Conservation (phyloP, 768 basidiomycete species). For the Dioszegia crocea region DNA sequence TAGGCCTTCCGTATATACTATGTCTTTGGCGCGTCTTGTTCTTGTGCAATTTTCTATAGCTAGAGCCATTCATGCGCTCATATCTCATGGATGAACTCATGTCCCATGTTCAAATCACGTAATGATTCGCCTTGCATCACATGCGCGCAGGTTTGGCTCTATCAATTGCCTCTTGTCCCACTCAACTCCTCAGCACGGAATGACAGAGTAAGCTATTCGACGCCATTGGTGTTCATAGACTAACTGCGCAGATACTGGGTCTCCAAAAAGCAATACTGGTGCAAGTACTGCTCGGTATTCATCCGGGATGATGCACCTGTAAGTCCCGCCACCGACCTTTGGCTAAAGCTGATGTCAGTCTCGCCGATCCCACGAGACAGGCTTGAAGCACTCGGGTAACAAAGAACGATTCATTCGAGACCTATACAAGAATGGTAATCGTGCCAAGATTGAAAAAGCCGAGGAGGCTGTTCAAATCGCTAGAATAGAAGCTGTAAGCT, state of each 20-base stretch:
- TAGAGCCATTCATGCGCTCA: no score
- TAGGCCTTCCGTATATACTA: no score
- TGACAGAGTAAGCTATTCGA: constrained; percentile 32
- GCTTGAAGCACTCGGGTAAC: constrained; percentile 89
- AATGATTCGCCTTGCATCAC: no score
- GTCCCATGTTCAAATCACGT: no score
- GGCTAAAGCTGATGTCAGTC: constrained; percentile 57
- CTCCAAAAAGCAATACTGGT: constrained; percentile 62
- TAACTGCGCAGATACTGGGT: constrained; percentile 44
- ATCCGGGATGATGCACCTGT: constrained; percentile 85
- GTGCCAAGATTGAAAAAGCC: constrained; percentile 47
- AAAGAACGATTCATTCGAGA: constrained; percentile 85
- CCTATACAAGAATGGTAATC: constrained; percentile 80
- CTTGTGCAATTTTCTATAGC: no score
- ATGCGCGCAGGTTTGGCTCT: no score
- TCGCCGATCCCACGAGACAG: constrained; percentile 83
- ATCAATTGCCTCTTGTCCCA: no score
- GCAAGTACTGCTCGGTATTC: constrained; percentile 94
- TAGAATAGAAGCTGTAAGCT: constrained; percentile 68
- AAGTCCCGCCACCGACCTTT: constrained; percentile 15
- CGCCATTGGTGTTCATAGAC: neutral
- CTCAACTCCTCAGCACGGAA: no score
- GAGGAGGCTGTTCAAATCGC: constrained; percentile 82
- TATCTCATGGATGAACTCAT: no score
- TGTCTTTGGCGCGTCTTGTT: no score